Percentiles rank a stretch among this genome's conserved stretches.
Evolutionary conservation across 805 yeast species (phyloP).

Genomic region (Brettanomyces nanus): DNA sequence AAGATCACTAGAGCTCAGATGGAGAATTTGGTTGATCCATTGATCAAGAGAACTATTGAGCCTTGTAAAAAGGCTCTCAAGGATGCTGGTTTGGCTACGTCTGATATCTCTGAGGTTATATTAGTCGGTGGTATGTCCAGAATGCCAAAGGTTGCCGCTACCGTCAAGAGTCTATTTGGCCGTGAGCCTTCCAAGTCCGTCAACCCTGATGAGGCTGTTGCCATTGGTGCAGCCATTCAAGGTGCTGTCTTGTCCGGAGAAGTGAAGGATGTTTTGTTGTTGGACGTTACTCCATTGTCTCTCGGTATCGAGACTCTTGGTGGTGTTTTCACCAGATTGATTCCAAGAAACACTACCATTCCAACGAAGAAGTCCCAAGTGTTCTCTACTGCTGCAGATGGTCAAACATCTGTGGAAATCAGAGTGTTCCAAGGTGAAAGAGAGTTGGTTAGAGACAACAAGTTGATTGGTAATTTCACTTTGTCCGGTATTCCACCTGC

Average conservation of each 20-base stretch:
- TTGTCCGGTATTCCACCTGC: slow-evolving; percentile 93
- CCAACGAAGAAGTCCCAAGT: slow-evolving; percentile 96
- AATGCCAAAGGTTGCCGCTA: slow-evolving; percentile 70
- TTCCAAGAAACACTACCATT: slow-evolving; percentile 89
- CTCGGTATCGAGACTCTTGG: slow-evolving; percentile 97
- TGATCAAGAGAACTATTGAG: slow-evolving; percentile 59
- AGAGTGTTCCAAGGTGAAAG: slow-evolving; percentile 99
- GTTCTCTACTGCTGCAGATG: slow-evolving; percentile 93
- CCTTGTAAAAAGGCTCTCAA: slow-evolving; percentile 69
- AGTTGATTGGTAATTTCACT: slow-evolving; percentile 94
- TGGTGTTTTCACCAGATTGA: slow-evolving; percentile 91
- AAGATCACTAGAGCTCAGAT: slow-evolving; percentile 58
- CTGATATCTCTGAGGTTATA: slow-evolving; percentile 66
- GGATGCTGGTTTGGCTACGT: slow-evolving; percentile 61
- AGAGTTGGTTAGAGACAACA: slow-evolving; percentile 96
- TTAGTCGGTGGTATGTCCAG: slow-evolving; percentile 87
- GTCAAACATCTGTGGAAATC: slow-evolving; percentile 94
- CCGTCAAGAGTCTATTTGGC: slow-evolving; percentile 51
- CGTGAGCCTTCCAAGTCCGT: slow-evolving; percentile 64
- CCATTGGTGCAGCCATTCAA: slow-evolving; percentile 84
- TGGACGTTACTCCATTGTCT: slow-evolving; percentile 82
- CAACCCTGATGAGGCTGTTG: slow-evolving; percentile 92
- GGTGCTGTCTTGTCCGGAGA: slow-evolving; percentile 83
- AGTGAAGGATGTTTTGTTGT: slow-evolving; percentile 64
- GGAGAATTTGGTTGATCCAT: slow-evolving; percentile 56